phyloP scores from a whole-genome alignment of 2,329 filamentous ascomycete species.

The Rhexocercosporidium sp. region DNA sequence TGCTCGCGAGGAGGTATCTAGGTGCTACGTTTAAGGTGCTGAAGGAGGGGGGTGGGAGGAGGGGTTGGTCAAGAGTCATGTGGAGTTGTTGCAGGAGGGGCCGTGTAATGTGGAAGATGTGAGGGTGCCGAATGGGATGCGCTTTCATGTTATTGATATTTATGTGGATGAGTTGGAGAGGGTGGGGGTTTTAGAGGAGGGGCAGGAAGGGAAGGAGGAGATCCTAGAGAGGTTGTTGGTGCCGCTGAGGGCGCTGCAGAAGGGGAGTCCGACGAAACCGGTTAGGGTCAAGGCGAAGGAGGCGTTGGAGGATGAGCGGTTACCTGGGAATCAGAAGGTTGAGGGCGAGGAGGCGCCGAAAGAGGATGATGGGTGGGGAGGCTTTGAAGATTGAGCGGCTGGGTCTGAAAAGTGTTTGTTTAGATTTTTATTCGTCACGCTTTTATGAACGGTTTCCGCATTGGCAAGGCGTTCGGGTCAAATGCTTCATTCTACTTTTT shows the following conservation, averaged over 20 bases:
- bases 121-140: constrained; percentile 77
- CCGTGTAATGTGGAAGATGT: constrained; percentile 50
- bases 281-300: constrained; percentile 74
- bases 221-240: constrained; percentile 47
- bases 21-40: constrained; percentile 67
- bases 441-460: constrained; percentile 17
- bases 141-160: constrained; percentile 87
- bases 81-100: constrained; percentile 52
- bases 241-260: constrained; percentile 50
- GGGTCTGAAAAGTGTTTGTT: neutral
- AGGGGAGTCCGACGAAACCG: constrained; percentile 68
- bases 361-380: constrained; percentile 45
- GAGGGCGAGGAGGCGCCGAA: constrained; percentile 44
- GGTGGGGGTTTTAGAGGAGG: constrained; percentile 56
- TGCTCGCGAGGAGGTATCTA: constrained; percentile 80
- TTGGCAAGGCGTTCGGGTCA: constrained; percentile 34
- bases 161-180: constrained; percentile 90
- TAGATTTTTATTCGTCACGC: neutral
- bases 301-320: constrained; percentile 73
- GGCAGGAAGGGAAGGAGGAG: constrained; percentile 44
- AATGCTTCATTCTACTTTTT: constrained; percentile 25
- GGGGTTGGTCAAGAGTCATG: constrained; percentile 47
- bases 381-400: constrained; percentile 39
- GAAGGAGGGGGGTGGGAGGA: constrained; percentile 44
- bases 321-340: constrained; percentile 63